phyloP scores from a whole-genome alignment of 495 filamentous ascomycete species.

The Tuber melanosporum region DNA sequence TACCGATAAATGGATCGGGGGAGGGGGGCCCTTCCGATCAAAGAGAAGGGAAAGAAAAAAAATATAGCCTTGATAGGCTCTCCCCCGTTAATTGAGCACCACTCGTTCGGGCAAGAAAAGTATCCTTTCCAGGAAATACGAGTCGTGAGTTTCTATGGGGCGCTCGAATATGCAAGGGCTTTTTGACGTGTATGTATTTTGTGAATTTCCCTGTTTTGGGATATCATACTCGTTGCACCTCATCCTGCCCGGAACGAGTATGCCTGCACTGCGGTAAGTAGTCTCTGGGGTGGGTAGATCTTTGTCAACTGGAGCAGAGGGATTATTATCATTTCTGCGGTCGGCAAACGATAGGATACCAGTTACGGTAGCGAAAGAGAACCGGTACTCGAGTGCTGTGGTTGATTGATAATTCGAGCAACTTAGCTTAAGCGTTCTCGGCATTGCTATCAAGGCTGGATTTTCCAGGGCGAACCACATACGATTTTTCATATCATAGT shows the following conservation, averaged over 20 bases:
- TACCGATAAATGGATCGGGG: background rate
- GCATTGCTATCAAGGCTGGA: background rate
- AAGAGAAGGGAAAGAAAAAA: no score
- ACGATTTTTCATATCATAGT: background rate
- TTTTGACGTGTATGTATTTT: no score
- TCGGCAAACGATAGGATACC: background rate
- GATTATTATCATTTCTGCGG: background rate
- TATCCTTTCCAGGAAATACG: no score
- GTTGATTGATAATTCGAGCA: no score
- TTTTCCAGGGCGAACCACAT: background rate
- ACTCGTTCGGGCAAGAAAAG: no score
- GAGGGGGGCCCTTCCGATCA: background rate
- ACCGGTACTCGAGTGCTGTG: no score
- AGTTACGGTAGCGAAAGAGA: no score
- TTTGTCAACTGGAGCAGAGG: background rate
- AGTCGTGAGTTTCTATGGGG: no score
- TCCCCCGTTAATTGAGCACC: background rate
- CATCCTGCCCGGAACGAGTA: background rate
- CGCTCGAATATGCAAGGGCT: no score
- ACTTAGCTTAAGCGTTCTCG: no score
- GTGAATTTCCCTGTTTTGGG: no score
- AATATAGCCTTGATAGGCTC: background rate
- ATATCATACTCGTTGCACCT: no score
- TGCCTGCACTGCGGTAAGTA: background rate
- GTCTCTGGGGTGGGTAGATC: background rate